A percentile compares a stretch with the other conserved stretches of the same genome.
phyloP scores from a whole-genome alignment of 179 eudicot species.

The Beta lomatogona region DNA sequence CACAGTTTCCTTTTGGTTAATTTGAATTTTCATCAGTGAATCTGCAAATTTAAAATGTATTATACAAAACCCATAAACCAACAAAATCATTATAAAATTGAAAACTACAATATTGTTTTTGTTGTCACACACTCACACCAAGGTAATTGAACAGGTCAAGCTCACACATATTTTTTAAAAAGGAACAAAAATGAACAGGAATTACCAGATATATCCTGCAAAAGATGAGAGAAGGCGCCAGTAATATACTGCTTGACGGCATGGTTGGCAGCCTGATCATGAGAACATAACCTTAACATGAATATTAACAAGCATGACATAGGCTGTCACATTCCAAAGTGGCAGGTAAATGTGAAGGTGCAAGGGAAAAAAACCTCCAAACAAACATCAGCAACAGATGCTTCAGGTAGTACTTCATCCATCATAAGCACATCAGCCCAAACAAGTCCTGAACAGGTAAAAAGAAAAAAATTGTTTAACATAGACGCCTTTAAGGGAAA shows the following conservation, averaged over 20 bases:
- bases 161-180: background rate
- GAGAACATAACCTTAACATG: constrained; percentile 23
- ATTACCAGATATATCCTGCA: constrained; percentile 69
- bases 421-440: constrained; percentile 91
- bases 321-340: constrained; percentile 12
- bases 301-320: constrained; percentile 5
- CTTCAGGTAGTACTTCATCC: constrained; percentile 96
- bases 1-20: constrained; percentile 53
- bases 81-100: background rate
- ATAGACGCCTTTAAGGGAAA: background rate
- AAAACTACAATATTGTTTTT: background rate
- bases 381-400: constrained; percentile 69
- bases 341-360: constrained; percentile 16
- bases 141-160: background rate
- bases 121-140: background rate
- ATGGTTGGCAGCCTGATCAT: constrained; percentile 72
- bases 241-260: constrained; percentile 68
- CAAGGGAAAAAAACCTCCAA: constrained; percentile 61
- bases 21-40: constrained; percentile 60
- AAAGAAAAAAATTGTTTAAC: background rate
- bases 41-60: constrained; percentile 48
- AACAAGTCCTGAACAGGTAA: constrained; percentile 59
- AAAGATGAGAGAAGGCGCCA: constrained; percentile 64
- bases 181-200: constrained; percentile 3
- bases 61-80: background rate